A percentile compares a stretch with the other conserved stretches of the same genome.
These are phyloP conservation scores for Penium margaritaceum DNA, from an alignment of 139 green algal species.

Conservation along the genomic window DNA sequence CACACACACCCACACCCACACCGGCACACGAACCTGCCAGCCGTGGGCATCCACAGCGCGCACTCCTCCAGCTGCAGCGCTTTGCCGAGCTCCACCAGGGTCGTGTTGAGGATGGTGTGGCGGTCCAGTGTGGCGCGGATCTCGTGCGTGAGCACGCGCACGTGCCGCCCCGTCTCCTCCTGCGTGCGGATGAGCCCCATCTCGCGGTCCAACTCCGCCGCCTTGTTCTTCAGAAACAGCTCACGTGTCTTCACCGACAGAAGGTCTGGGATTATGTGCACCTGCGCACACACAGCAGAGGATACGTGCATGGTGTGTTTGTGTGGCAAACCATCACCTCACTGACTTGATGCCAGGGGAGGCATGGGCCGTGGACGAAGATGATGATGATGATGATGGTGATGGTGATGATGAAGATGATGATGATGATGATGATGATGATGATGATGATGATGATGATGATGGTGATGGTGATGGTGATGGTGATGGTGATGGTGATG, in stretches of 20 bases:
- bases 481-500: too few relatives aligned
- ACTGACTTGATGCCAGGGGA: too few relatives aligned
- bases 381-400: too few relatives aligned
- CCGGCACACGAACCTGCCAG: too few relatives aligned
- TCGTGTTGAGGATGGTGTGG: conserved; percentile 41
- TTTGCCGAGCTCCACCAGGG: conserved; percentile 33
- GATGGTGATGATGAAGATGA: too few relatives aligned
- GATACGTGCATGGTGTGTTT: too few relatives aligned
- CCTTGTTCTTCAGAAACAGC: conserved; percentile 41
- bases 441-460: too few relatives aligned
- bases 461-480: too few relatives aligned
- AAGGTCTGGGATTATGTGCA: conserved; percentile 39
- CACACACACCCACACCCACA: too few relatives aligned
- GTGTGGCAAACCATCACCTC: too few relatives aligned
- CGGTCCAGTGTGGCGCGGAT: conserved; percentile 38
- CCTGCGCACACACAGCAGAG: conserved; percentile 12
- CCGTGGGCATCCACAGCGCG: conserved; percentile 28
- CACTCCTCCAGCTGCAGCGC: conserved; percentile 30
- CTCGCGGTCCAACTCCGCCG: conserved; percentile 34
- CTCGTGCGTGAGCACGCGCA: conserved; percentile 42
- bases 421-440: too few relatives aligned
- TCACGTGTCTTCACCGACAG: conserved; percentile 38
- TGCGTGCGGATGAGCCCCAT: conserved; percentile 38
- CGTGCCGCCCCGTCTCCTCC: conserved; percentile 31
- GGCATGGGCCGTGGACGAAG: too few relatives aligned